Conservation (phyloP, 2,329 filamentous ascomycete species). For the Pyrenophora graminea region DNA sequence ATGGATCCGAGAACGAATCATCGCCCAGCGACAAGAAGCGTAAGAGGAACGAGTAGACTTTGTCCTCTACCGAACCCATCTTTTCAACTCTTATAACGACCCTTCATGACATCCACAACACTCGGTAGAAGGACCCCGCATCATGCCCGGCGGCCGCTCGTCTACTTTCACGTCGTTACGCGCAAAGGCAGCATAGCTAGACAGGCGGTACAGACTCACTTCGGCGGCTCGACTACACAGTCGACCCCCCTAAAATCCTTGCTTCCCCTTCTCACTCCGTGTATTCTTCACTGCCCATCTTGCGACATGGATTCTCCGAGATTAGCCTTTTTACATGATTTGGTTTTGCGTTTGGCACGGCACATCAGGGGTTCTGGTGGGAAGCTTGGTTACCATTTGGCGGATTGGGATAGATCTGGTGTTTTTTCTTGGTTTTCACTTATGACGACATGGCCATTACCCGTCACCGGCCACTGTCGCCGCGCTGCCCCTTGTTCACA, state of each 20-base stretch:
- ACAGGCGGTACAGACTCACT: slow-evolving; percentile 35
- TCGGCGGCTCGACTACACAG: slow-evolving; percentile 23
- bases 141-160: slow-evolving; percentile 32
- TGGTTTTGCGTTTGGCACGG: slow-evolving; percentile 30
- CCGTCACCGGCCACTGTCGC: slow-evolving; percentile 36
- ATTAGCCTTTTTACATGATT: slow-evolving; percentile 28
- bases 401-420: slow-evolving; percentile 33
- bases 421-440: slow-evolving; percentile 29
- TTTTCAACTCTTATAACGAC: slow-evolving; percentile 40
- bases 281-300: slow-evolving; percentile 34
- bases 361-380: slow-evolving; percentile 25
- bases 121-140: slow-evolving; percentile 34
- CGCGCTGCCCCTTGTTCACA: slow-evolving; percentile 23
- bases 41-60: slow-evolving; percentile 67
- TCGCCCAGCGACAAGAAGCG: slow-evolving; percentile 60
- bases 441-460: slow-evolving; percentile 40
- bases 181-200: slow-evolving; percentile 39
- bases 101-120: slow-evolving; percentile 39
- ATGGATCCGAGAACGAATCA: slow-evolving; percentile 47
- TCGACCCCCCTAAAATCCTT: slow-evolving; percentile 33
- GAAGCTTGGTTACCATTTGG: slow-evolving; percentile 16
- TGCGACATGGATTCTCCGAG: slow-evolving; percentile 16
- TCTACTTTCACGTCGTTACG: slow-evolving; percentile 41
- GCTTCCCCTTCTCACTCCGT: slow-evolving; percentile 25
- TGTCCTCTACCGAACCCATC: slow-evolving; percentile 19